Evolutionary conservation across 768 basidiomycete species (phyloP), one percentile per base, ranked within the genome.

Genomic region (Lactarius evosmus): DNA sequence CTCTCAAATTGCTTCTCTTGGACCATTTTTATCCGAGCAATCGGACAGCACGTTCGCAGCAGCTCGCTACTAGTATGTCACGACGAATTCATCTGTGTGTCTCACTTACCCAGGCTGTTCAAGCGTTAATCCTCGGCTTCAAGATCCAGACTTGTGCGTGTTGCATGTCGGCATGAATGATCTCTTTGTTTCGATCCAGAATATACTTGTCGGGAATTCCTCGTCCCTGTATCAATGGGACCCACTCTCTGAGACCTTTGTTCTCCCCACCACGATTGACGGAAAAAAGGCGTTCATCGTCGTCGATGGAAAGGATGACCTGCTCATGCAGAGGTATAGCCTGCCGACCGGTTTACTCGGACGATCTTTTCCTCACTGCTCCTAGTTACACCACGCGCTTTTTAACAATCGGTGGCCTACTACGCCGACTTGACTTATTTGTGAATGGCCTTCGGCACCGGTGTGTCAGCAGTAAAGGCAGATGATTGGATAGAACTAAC

Each of bases 11-110:
- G 71, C 78, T 11, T 72, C 74, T 19, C 74, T 77, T 0, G 80
- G 84, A 0, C 77, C 86, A 0, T 88, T 91, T 69, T 74, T 93
- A 27, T 88, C 89, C 5, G 89, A 91, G 71, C 88, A 91, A 71
- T 76, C 82, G 60, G 70, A 73, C 44, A 67, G 76, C 11, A 72
- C 83, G 6, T 84, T 83, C 62, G 79, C 83, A 7, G 80, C 84
- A 9, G 82, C 84, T n/a, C 79, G 82, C 71, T 77, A 86, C 63
- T 76, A 82, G 89, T 90, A 68, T 75, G 85, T 74, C 22, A 27
- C 25, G 34, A 41, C 60, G 54, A 19, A 44, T 61, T 58, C 7
- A 46, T 29, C 17, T 29, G 19, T 40, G 19, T 46, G 44, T 58
- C 22, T 38, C 41, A 51, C 61, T 46, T 32, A 58, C 53, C 25